These are phyloP conservation scores for Salvia rosmarinus DNA, from an alignment of 257 asterid species.

Conservation along the genomic window DNA sequence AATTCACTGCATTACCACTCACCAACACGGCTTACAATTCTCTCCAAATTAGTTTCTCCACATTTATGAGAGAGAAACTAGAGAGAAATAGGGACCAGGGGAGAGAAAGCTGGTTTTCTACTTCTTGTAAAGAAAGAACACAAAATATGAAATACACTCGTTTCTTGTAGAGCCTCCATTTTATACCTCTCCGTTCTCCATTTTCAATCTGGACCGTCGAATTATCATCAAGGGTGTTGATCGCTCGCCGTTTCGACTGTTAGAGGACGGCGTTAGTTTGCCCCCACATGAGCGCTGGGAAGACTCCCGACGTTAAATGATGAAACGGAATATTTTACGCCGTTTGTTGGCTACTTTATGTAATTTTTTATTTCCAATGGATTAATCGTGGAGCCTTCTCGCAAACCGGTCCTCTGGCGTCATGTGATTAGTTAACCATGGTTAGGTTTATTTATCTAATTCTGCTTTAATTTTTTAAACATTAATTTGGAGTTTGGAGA, in stretches of 20 bases:
- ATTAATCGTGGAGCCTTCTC: conserved; percentile 46
- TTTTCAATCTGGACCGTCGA: conserved; percentile 46
- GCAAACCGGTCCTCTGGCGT: conserved; percentile 36
- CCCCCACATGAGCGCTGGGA: conserved; percentile 23
- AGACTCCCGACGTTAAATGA: conserved; percentile 40
- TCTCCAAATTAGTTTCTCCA: conserved; percentile 11
- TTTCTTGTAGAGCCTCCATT: conserved; percentile 54
- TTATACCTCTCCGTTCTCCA: conserved; percentile 52
- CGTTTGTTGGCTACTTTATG: conserved; percentile 39
- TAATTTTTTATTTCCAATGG: conserved; percentile 28
- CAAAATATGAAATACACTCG: conserved; percentile 49
- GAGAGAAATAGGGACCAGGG: conserved; percentile 27
- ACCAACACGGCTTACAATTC: conserved; percentile 33
- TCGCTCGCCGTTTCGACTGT: conserved; percentile 37
- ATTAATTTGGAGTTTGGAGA: no score
- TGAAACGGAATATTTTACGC: conserved; percentile 48
- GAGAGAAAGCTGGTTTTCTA: conserved; percentile 30
- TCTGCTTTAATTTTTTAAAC: not conserved
- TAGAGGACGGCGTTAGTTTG: conserved; percentile 38
- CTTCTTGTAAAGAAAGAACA: conserved; percentile 44
- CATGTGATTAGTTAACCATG: conserved; percentile 37
- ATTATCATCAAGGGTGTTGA: conserved; percentile 40
- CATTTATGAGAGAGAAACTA: conserved; percentile 31
- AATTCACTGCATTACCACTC: conserved; percentile 54
- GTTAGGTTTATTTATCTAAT: conserved; percentile 9